Evolutionary conservation across 2,329 filamentous ascomycete species (phyloP), one percentile per base, ranked within the genome.

Genomic region (Dryadomyces sulphureus): DNA sequence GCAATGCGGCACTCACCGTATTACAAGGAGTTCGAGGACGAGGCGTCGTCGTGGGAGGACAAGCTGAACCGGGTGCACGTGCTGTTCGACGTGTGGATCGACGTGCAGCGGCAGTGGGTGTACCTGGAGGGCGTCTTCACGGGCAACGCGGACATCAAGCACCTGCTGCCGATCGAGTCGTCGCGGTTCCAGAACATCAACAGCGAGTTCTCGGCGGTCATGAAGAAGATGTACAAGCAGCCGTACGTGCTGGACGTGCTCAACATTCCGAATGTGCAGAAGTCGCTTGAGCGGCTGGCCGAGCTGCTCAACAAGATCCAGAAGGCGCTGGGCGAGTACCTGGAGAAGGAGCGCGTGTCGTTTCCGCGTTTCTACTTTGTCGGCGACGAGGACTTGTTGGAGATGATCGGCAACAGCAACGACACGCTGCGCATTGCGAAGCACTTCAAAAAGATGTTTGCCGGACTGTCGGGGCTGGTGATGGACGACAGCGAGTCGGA

Each of bases 381-480:
- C 47, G 92, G 92, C 62, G 93, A 99, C 57, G 93, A 99, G 60
- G 92, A 99, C 64, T 69, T 99, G 48, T 73, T 99, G 21, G 92
- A 99, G 63, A 99, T 99, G 66, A 99, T 99, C 53, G 92, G 92
- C 60, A 99, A 99, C 63, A 96, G 90, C 66, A 95, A 95, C 58
- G 92, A 99, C 58, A 94, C 90, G 9, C 68, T 92, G 50, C 88
- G 92, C 46, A 93, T 98, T 54, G 87, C 92, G 36, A 98, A 98
- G 62, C 93, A 99, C 67, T 88, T 99, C 70, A 90, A 94, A 62
- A 99, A 99, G 71, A 99, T 99, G 92, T 99, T 99, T 69, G 92
- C 93, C 52, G 92, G 92, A 51, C 72, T 98, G 41, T 90, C 83
- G 5, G 92, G 92, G 4, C 74, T 98, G 32, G 70, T 89, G 38